Evolutionary conservation across 176 grass and related monocot species (phyloP), one percentile per base, ranked within the genome.

Genomic region (Alopecurus myosuroides): DNA sequence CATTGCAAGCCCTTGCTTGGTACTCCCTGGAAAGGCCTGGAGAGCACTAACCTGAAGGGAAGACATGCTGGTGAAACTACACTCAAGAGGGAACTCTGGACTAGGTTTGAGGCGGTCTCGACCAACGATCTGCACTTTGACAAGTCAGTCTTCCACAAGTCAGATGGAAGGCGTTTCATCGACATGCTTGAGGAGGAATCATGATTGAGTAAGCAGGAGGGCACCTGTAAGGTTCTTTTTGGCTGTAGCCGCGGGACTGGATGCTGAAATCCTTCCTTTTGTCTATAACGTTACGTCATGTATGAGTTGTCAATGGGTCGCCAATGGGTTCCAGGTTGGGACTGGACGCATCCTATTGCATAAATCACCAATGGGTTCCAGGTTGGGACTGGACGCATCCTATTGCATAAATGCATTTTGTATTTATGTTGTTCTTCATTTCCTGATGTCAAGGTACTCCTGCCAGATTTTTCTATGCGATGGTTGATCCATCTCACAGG

Each of bases 51-150:
- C 74, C 79, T 64, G 39, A 96, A 88, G 33, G 91, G 91, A 74
- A 90, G 80, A 64, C 79, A 76, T 1, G 86, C 86, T n/a, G 97
- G 97, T 56, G 97, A 99, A 87, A 80, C 85, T 5, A 99, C 97
- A 65, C 89, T 99, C 17, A 99, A 94, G 85, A 96, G 76, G 82
- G 97, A 99, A 85, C 76, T 99, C 42, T 96, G 97, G 97, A 89
- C 86, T 49, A 90, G 89, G 44, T 99, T 96, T 68, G 97, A 99
- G 63, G 93, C 91, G 9, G 86, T 75, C 71, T 92, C 94, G 19
- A 79, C 81, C 15, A 74, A 87, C 71, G 81, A 81, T 28, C 83
- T 99, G 48, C 84, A 87, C 70, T 75, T 97, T 29, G 63, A 89
- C 81, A 87, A 35, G 28, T 87, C 86, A 31, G 35, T 96, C 77